Evolutionary conservation across 768 basidiomycete genomes (phyloP).

Genomic region (Sutorius australiensis): DNA sequence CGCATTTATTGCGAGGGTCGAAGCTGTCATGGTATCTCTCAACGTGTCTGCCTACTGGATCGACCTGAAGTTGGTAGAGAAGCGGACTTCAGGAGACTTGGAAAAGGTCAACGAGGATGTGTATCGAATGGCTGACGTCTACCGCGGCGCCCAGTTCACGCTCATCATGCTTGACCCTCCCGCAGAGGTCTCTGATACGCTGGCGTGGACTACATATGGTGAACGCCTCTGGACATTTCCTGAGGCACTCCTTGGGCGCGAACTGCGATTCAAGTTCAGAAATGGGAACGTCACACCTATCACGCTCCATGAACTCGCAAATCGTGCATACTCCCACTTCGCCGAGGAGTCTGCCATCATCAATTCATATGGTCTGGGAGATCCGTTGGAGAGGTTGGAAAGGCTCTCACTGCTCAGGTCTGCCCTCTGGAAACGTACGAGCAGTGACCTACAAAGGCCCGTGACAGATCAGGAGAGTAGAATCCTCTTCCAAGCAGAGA

Average conservation of each 20-base stretch:
- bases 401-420: slow-evolving; percentile 19
- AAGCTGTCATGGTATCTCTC: slow-evolving; percentile 5
- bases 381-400: slow-evolving; percentile 24
- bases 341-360: slow-evolving; percentile 20
- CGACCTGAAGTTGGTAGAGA: slow-evolving; percentile 8
- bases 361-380: slow-evolving; percentile 17
- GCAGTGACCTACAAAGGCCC: not conserved
- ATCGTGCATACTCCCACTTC: slow-evolving; percentile 15
- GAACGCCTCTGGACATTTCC: slow-evolving; percentile 27
- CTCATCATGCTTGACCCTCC: slow-evolving; percentile 17
- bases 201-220: slow-evolving; percentile 17
- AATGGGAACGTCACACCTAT: slow-evolving; percentile 11
- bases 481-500: slow-evolving; percentile 12
- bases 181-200: not conserved
- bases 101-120: slow-evolving; percentile 17
- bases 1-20: slow-evolving; percentile 6
- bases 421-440: slow-evolving; percentile 24
- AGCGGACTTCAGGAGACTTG: not conserved
- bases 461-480: not conserved
- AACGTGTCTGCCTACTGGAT: slow-evolving; percentile 20
- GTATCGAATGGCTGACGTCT: slow-evolving; percentile 24
- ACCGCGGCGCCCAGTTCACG: slow-evolving; percentile 21
- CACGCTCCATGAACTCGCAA: slow-evolving; percentile 24
- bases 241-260: slow-evolving; percentile 19
- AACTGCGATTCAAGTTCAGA: slow-evolving; percentile 15